These are phyloP conservation scores for Phaeolepiota aurea DNA, from an alignment of 768 basidiomycete species.

Conservation along the genomic window DNA sequence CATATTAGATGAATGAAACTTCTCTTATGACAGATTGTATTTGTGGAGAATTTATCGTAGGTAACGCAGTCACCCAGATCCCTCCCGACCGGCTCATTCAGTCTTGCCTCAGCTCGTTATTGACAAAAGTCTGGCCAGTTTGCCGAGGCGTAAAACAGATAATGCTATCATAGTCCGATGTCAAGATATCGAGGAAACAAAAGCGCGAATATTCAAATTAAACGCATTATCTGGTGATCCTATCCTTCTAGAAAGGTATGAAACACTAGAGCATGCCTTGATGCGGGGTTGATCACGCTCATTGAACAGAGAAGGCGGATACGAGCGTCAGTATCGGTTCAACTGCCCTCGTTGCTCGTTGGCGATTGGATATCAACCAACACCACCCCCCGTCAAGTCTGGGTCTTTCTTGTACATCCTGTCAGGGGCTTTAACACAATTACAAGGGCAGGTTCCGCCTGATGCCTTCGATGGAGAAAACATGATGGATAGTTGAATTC, in stretches of 20 bases:
- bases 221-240: conserved; percentile 67
- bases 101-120: conserved; percentile 56
- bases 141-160: conserved; percentile 72
- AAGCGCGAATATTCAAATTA: conserved; percentile 77
- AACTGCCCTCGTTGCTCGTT: conserved; percentile 61
- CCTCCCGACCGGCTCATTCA: not conserved
- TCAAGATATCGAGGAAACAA: conserved; percentile 47
- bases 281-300: too few relatives aligned
- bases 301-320: conserved; percentile 46
- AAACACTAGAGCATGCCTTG: conserved; percentile 1
- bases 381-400: conserved; percentile 67
- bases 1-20: conserved; percentile 5
- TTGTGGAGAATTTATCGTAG: conserved; percentile 80
- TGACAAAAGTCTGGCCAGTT: conserved; percentile 60
- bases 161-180: conserved; percentile 73
- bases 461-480: conserved; percentile 72
- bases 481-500: conserved; percentile 11
- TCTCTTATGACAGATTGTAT: conserved; percentile 54
- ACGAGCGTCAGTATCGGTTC: conserved; percentile 72
- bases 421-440: conserved; percentile 75
- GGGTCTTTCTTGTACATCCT: conserved; percentile 76
- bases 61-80: conserved; percentile 15
- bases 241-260: conserved; percentile 73
- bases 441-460: conserved; percentile 79
- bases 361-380: conserved; percentile 70